A percentile compares a stretch with the other conserved stretches of the same genome.
phyloP scores from a whole-genome alignment of 1,284 basidiomycete species.

The Cerrena zonata region DNA sequence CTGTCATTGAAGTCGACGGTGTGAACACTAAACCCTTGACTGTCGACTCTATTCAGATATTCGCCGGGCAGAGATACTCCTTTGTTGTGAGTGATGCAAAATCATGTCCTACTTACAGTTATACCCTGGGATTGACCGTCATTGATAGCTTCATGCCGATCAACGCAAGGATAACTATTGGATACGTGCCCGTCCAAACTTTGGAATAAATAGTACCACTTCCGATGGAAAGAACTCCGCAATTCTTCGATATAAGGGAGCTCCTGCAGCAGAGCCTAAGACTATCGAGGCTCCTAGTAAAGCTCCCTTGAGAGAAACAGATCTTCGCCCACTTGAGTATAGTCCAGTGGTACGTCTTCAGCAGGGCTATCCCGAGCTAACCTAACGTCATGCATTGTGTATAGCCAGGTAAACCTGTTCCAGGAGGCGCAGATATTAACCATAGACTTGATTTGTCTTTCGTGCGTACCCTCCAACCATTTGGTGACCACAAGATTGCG shows the following conservation, averaged over 20 bases:
- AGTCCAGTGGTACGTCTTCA: slow-evolving; percentile 8
- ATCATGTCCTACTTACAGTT: not conserved
- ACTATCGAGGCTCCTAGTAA: slow-evolving; percentile 24
- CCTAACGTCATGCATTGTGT: not conserved
- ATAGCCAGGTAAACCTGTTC: slow-evolving; percentile 20
- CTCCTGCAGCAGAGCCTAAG: slow-evolving; percentile 37
- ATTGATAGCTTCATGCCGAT: slow-evolving; percentile 22
- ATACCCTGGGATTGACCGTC: not conserved
- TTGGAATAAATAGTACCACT: slow-evolving; percentile 24
- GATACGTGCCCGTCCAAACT: slow-evolving; percentile 37
- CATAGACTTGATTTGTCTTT: slow-evolving; percentile 16
- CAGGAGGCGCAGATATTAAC: slow-evolving; percentile 23
- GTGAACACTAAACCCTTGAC: slow-evolving; percentile 25
- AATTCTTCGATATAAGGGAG: slow-evolving; percentile 26
- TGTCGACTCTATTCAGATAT: slow-evolving; percentile 29
- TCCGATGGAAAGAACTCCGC: slow-evolving; percentile 32
- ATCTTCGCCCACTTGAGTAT: slow-evolving; percentile 17
- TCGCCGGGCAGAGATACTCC: slow-evolving; percentile 35
- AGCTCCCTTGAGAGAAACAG: slow-evolving; percentile 22
- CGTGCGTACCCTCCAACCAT: slow-evolving; percentile 9
- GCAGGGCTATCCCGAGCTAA: not conserved
- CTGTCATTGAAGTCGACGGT: slow-evolving; percentile 31
- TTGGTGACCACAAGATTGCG: not conserved
- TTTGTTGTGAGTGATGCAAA: slow-evolving; percentile 24
- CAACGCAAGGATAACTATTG: slow-evolving; percentile 33